phyloP scores from a whole-genome alignment of 2,329 filamentous ascomycete species.

The Pyricularia grisea region DNA sequence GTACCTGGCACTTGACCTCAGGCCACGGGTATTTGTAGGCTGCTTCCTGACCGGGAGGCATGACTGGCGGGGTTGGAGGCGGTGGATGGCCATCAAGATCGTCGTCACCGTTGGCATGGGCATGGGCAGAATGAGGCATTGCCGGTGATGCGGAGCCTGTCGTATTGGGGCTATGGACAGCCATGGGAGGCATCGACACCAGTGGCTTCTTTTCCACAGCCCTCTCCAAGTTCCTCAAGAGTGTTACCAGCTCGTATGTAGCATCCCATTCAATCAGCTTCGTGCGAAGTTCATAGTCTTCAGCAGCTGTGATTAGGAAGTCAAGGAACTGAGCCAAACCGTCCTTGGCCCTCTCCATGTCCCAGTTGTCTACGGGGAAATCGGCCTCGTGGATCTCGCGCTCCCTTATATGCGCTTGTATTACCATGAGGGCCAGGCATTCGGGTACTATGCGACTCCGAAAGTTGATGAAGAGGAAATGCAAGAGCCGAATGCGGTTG shows the following conservation, averaged over 20 bases:
- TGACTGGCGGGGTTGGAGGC: constrained; percentile 32
- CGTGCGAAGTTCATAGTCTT: constrained; percentile 72
- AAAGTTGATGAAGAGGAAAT: constrained; percentile 90
- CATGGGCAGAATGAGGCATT: constrained; percentile 5
- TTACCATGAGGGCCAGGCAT: constrained; percentile 85
- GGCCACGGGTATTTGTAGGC: constrained; percentile 57
- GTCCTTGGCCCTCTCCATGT: constrained; percentile 95
- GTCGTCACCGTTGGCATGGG: constrained; percentile 11
- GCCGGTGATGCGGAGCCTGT: constrained; percentile 11
- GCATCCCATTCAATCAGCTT: constrained; percentile 89
- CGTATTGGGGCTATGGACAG: constrained; percentile 14
- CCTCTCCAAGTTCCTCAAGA: constrained; percentile 79
- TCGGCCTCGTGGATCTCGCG: constrained; percentile 69
- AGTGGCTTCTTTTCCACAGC: constrained; percentile 78
- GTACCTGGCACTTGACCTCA: constrained; percentile 83
- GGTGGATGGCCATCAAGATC: constrained; percentile 24
- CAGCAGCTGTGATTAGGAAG: constrained; percentile 82
- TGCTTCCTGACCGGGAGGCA: constrained; percentile 48
- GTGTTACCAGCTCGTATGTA: constrained; percentile 76
- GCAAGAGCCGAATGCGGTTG: constrained; percentile 54
- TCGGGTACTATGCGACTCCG: constrained; percentile 87
- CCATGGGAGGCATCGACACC: constrained; percentile 23
- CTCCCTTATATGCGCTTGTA: constrained; percentile 82
- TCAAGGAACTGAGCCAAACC: constrained; percentile 91
- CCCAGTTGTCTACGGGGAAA: constrained; percentile 92